Evolutionary conservation across 495 filamentous ascomycete genomes (phyloP), one percentile per base, ranked within the genome.

Genomic region (Talaromyces wortmannii): DNA sequence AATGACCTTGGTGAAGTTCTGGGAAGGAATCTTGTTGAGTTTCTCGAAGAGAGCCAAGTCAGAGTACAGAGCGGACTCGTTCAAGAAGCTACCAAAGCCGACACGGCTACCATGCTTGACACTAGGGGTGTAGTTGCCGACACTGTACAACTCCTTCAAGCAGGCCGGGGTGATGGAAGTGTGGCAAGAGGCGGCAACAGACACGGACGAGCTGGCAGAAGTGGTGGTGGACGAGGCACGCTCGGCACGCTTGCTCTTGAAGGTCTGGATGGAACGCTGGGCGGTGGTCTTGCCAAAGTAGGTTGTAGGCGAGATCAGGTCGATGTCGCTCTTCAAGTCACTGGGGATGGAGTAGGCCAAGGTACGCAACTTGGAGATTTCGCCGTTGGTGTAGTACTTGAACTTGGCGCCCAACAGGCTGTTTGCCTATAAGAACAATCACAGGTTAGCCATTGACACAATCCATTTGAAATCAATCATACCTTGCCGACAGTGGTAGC

Each of bases 271-370:
- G 18, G 52, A 53, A 8, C 44, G 54, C 10, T 50, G 32, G 36
- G 66, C 58, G 7, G 46, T 65, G 11, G 70, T 70, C 57, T 75
- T 73, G 52, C 78, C 78, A 56, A 87, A 86, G 52, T 71, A 78
- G 17, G 78, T 82, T 2, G 82, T 84, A 0, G 84, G 84, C 46
- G 78, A 71, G 53, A 87, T 77, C 48, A 86, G 66, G 49, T 83
- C 77, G 52, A 87, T 77, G 57, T 72, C 65, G 5, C 61, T 52
- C 18, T 63, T 63, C 23, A 90, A 63, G 6, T 74, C 63, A 50
- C 80, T 74, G 0, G 86, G 86, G 5, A 90, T 73, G 10, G 81
- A 83, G 68, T 89, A 88, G 44, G 74, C 60, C n/a, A 79, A 78
- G 5, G 85, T 82, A 10, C 85, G 76, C 53, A 69, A 58, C 59